These are phyloP conservation scores for Hemisphaericaspora lyxosophila DNA, from an alignment of 1,139 yeast genomes.

Conservation along the genomic window DNA sequence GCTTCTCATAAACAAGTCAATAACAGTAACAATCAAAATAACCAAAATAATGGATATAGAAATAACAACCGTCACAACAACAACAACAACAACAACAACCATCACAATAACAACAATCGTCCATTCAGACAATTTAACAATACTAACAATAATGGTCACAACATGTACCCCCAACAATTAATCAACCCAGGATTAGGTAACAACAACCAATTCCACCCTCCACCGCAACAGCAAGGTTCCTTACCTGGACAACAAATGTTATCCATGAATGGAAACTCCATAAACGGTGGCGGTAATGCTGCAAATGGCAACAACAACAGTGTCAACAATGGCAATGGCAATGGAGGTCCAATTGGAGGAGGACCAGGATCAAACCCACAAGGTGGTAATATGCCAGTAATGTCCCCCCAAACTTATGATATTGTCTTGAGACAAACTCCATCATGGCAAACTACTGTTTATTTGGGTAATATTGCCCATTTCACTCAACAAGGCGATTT, in stretches of 20 bases:
- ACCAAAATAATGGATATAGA: constrained; percentile 3
- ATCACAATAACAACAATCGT: constrained; percentile 15
- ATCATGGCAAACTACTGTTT: constrained; percentile 84
- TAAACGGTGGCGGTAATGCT: too few relatives aligned
- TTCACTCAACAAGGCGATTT: constrained; percentile 71
- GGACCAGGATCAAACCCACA: constrained; percentile 5
- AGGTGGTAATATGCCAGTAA: constrained; percentile 23
- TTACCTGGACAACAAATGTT: background rate
- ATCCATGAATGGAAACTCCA: background rate
- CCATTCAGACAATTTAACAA: constrained; percentile 17
- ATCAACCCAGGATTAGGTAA: constrained; percentile 6
- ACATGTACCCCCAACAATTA: constrained; percentile 7
- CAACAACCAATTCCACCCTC: constrained; percentile 4
- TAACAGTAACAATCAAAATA: constrained; percentile 6
- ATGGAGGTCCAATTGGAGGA: too few relatives aligned
- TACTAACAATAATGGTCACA: constrained; percentile 6
- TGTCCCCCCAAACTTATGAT: constrained; percentile 63
- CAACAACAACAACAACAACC: constrained; percentile 10
- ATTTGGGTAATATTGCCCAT: constrained; percentile 82
- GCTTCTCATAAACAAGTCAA: constrained; percentile 67
- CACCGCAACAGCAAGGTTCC: background rate
- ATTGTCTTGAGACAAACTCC: constrained; percentile 75
- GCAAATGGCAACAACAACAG: constrained; percentile 4
- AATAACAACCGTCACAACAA: constrained; percentile 13
- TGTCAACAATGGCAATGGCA: constrained; percentile 1